Evolutionary conservation across 1,284 basidiomycete genomes (phyloP).

Genomic region (Mycena sp.): DNA sequence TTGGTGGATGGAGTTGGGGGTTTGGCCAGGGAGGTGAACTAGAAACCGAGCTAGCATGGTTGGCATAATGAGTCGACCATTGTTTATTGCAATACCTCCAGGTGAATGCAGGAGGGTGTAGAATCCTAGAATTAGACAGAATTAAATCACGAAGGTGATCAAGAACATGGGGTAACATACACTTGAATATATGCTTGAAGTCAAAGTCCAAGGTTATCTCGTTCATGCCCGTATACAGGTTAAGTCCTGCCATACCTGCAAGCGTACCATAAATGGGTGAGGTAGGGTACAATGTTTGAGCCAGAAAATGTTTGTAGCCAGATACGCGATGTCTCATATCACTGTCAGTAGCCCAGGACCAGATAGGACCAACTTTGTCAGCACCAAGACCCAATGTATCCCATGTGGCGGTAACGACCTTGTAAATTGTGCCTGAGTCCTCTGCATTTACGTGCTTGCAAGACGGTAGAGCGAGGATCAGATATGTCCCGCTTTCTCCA

Average conservation of each 20-base stretch:
- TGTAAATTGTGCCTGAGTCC: conserved; percentile 13
- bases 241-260: conserved; percentile 22
- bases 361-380: conserved; percentile 15
- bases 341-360: conserved; percentile 31
- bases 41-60: conserved; percentile 22
- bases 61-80: conserved; percentile 21
- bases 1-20: conserved; percentile 1
- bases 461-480: conserved; percentile 18
- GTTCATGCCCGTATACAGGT: conserved; percentile 17
- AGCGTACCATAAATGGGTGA: conserved; percentile 18
- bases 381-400: background rate
- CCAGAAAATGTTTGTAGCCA: conserved; percentile 16
- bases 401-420: conserved; percentile 11
- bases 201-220: conserved; percentile 30
- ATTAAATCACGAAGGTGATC: too few species aligned
- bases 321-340: conserved; percentile 20
- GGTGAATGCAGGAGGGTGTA: conserved; percentile 25
- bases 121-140: conserved; percentile 5
- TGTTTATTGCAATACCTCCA: conserved; percentile 19
- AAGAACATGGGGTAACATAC: conserved; percentile 4
- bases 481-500: conserved; percentile 18
- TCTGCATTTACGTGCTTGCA: conserved; percentile 22
- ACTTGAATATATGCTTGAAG: conserved; percentile 29
- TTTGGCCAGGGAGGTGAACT: conserved; percentile 11
- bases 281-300: background rate